Conservation (phyloP, 805 yeast genomes). For the Teunomyces gatunensis region DNA sequence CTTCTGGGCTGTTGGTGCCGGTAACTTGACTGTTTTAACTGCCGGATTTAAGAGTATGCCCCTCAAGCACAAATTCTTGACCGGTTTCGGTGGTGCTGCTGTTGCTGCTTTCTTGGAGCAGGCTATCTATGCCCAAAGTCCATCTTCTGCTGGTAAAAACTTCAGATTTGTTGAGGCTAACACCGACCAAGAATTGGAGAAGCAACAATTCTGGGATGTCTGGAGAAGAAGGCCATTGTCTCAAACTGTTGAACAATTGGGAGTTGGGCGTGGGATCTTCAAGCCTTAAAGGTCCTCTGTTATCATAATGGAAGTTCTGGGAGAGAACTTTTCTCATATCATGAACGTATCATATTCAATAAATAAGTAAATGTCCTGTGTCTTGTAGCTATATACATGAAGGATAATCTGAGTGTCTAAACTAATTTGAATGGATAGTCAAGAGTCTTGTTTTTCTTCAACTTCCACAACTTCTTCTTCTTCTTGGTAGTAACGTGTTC, state of each 20-base stretch:
- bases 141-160: conserved; percentile 37
- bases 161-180: conserved; percentile 39
- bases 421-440: conserved; percentile 76
- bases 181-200: conserved; percentile 35
- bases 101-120: conserved; percentile 38
- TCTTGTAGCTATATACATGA: neutral
- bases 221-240: conserved; percentile 78
- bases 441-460: conserved; percentile 71
- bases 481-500: conserved; percentile 79
- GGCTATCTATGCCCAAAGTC: conserved; percentile 40
- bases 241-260: conserved; percentile 73
- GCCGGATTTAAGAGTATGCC: conserved; percentile 43
- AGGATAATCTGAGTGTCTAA: neutral
- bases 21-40: conserved; percentile 46
- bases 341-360: conserved; percentile 2
- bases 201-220: conserved; percentile 71
- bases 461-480: conserved; percentile 89
- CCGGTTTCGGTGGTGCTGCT: conserved; percentile 40
- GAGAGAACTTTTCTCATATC: neutral
- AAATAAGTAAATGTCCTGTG: neutral
- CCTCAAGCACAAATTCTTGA: conserved; percentile 37
- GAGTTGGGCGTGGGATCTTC: conserved; percentile 61
- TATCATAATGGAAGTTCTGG: neutral
- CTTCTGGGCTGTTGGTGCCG: conserved; percentile 60
- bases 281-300: conserved; percentile 14